These are phyloP conservation scores for Hamigera avellanea DNA, from an alignment of 495 filamentous ascomycete species.

Conservation along the genomic window DNA sequence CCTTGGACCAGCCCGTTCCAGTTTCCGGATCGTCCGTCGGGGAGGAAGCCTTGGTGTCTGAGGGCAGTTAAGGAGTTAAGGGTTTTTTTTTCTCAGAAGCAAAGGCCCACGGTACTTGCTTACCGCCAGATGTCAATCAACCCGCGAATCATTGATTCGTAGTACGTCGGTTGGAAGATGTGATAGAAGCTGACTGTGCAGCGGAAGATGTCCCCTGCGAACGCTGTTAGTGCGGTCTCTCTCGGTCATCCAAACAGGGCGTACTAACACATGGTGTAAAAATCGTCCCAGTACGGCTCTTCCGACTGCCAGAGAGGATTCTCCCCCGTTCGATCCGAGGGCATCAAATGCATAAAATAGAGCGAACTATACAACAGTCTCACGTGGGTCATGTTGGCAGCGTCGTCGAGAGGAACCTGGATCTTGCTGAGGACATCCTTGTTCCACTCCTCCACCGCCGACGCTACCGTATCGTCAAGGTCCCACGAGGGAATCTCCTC, in stretches of 20 bases:
- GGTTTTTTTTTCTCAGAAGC: slow-evolving; percentile 5
- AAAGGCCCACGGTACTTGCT: neutral
- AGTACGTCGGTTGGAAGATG: slow-evolving; percentile 51
- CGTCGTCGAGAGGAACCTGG: slow-evolving; percentile 41
- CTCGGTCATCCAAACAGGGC: neutral
- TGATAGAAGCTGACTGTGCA: slow-evolving; percentile 46
- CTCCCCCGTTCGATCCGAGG: slow-evolving; percentile 64
- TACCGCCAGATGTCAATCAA: slow-evolving; percentile 30
- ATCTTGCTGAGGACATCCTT: slow-evolving; percentile 49
- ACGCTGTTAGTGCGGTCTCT: slow-evolving; percentile 12
- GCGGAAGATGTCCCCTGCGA: slow-evolving; percentile 27
- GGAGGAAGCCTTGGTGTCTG: slow-evolving; percentile 42
- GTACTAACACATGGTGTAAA: slow-evolving; percentile 25
- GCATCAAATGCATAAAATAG: slow-evolving; percentile 56
- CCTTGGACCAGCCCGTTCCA: slow-evolving; percentile 62
- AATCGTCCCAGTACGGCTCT: slow-evolving; percentile 63
- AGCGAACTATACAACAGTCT: slow-evolving; percentile 57
- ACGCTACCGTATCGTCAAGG: slow-evolving; percentile 35
- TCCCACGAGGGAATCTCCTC: slow-evolving; percentile 45
- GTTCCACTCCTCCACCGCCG: slow-evolving; percentile 45
- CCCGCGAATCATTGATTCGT: slow-evolving; percentile 52
- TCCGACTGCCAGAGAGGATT: slow-evolving; percentile 55
- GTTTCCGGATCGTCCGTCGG: slow-evolving; percentile 47
- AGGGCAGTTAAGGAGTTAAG: neutral
- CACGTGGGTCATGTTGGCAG: slow-evolving; percentile 46